Evolutionary conservation across 495 filamentous ascomycete genomes (phyloP), one percentile per base, ranked within the genome.

Genomic region (Amniculicola lignicola): DNA sequence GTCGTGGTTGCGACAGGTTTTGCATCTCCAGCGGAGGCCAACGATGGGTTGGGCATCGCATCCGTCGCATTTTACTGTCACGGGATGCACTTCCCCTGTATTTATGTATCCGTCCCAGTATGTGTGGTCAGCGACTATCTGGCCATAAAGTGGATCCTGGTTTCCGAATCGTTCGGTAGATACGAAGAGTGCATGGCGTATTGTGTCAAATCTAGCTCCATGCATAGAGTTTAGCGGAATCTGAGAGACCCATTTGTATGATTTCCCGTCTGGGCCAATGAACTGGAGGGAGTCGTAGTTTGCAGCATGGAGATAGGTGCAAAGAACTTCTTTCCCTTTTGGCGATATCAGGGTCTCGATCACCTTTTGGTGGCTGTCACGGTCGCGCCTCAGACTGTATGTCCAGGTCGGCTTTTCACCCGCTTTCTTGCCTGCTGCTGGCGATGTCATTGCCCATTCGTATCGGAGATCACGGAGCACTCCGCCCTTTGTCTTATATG

Each of bases 121-220:
- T n/a, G 40, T 33, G 23, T 62, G 59, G 25, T 62, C 59, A 1
- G 59, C 59, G 0, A 62, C 53, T 12, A 62, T 62, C 29, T 49
- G 46, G 9, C 57, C 57, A 15, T 48, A 60, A 19, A 60, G 41
- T 14, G 57, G 57, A 28, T 60, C 42, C 5, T 33, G 31, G 15
- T 29, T 36, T 2, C 28, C 25, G 2, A 6, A 39, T 4, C 23
- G n/a, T 29, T 47, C 18, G 7, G 16, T 47, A 23, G 31, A 36
- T 16, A 43, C 50, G 41, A 62, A 62, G 25, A 62, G 48, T 15
- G 59, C 59, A 21, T 62, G 59, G 15, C 59, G 59, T 2, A 57
- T 22, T 4, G 48, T 54, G 19, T 57, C 59, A 25, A 41, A 62
- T 4, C 53, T 11, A 1, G 39, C 11, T 4, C 59, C 59, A 14